Percentiles rank a stretch among this genome's conserved stretches.
Evolutionary conservation across 2,329 filamentous ascomycete genomes (phyloP).

Genomic region (Lecanicillium sp.): DNA sequence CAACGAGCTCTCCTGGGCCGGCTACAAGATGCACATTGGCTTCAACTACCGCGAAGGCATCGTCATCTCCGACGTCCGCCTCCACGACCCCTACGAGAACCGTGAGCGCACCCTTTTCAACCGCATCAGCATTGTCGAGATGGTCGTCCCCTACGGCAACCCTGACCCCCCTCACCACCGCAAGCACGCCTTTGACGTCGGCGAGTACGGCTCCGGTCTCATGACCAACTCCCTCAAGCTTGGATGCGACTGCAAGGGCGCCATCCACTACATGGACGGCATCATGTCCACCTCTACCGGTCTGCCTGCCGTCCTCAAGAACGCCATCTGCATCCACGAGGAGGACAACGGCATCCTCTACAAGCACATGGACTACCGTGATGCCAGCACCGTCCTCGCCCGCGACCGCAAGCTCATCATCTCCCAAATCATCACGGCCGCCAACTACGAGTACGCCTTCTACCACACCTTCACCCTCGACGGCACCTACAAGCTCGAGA

Average conservation of each 20-base stretch:
- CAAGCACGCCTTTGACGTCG: constrained; percentile 65
- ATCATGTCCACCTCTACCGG: constrained; percentile 66
- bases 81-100: constrained; percentile 44
- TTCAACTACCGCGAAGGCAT: constrained; percentile 68
- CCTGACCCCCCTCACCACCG: constrained; percentile 56
- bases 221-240: constrained; percentile 61
- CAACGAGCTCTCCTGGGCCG: constrained; percentile 51
- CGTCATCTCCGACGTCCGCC: constrained; percentile 62
- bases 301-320: constrained; percentile 60
- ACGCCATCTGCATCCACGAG: constrained; percentile 32
- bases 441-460: constrained; percentile 56
- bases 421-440: constrained; percentile 59
- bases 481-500: constrained; percentile 58
- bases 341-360: constrained; percentile 52
- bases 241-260: constrained; percentile 65
- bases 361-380: constrained; percentile 60
- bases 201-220: constrained; percentile 58
- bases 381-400: constrained; percentile 50
- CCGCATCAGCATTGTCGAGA: constrained; percentile 61
- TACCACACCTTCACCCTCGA: constrained; percentile 39
- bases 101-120: constrained; percentile 56
- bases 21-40: constrained; percentile 65
- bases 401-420: constrained; percentile 55
- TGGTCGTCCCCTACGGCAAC: constrained; percentile 65
- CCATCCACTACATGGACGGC: constrained; percentile 51